Conservation (phyloP, 768 basidiomycete genomes). For the Tricholoma furcatifolium region DNA sequence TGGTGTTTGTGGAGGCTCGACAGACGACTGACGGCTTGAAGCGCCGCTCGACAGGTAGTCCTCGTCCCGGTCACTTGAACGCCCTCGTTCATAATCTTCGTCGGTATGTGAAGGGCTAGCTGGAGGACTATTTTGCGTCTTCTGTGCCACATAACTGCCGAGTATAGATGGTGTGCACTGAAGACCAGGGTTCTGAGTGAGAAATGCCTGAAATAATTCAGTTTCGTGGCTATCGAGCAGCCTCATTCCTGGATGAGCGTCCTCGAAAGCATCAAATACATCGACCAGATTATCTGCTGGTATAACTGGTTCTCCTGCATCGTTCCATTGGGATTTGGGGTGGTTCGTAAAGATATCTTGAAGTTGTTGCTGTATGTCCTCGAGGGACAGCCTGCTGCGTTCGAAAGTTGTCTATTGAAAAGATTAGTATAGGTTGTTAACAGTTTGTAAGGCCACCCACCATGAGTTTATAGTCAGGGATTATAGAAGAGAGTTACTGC, state of each 20-base stretch:
- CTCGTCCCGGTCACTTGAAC: slow-evolving; percentile 30
- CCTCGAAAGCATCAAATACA: slow-evolving; percentile 62
- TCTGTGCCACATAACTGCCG: slow-evolving; percentile 62
- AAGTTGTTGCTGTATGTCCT: slow-evolving; percentile 69
- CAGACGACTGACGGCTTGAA: slow-evolving; percentile 44
- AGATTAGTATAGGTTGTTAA: neutral
- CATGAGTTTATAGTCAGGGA: neutral
- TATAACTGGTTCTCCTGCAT: slow-evolving; percentile 60
- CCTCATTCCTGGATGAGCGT: slow-evolving; percentile 56
- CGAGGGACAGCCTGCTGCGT: slow-evolving; percentile 68
- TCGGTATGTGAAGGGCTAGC: slow-evolving; percentile 35
- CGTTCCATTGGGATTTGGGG: slow-evolving; percentile 55
- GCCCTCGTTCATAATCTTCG: slow-evolving; percentile 37
- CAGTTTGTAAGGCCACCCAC: neutral
- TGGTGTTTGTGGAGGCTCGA: slow-evolving; percentile 53
- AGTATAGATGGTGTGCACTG: slow-evolving; percentile 69
- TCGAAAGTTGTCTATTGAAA: slow-evolving; percentile 34
- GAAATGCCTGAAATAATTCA: slow-evolving; percentile 53
- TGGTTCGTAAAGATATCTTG: slow-evolving; percentile 67
- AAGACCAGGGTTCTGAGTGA: slow-evolving; percentile 59
- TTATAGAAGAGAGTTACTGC: neutral
- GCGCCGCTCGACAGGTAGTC: slow-evolving; percentile 46
- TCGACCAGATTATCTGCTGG: slow-evolving; percentile 72
- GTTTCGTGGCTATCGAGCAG: slow-evolving; percentile 68
- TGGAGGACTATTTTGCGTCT: slow-evolving; percentile 47